Percentiles rank a stretch among this genome's conserved stretches.
Conservation (phyloP, 495 filamentous ascomycete genomes). For the Filosporella fistucella region DNA sequence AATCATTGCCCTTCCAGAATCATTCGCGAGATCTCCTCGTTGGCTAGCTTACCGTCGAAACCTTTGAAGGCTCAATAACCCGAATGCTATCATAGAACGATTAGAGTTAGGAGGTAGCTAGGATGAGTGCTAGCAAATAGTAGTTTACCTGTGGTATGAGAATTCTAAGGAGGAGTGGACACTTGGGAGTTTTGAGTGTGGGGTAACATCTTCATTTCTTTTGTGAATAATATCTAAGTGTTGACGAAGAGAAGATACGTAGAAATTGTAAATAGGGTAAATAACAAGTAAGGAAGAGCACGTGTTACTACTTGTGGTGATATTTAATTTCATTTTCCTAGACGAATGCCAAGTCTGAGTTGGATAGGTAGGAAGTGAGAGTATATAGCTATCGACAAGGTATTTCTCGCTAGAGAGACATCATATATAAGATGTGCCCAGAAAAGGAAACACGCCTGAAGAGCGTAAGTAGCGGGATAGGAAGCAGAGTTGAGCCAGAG, state of each 20-base stretch:
- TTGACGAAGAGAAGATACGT: no score
- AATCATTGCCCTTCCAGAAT: conserved; percentile 32
- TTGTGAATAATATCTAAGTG: no score
- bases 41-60: conserved; percentile 25
- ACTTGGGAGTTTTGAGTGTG: background rate
- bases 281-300: background rate
- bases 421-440: conserved; percentile 28
- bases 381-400: conserved; percentile 26
- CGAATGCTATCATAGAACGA: conserved; percentile 27
- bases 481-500: no score
- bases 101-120: conserved; percentile 29
- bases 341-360: conserved; percentile 1
- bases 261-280: background rate
- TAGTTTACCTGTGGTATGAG: background rate
- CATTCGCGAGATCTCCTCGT: conserved; percentile 29
- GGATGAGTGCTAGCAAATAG: conserved; percentile 16
- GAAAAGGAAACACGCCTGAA: conserved; percentile 24
- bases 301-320: background rate
- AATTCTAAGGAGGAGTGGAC: no score
- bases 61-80: conserved; percentile 27
- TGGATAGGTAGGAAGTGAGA: conserved; percentile 12
- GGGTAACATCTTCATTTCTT: background rate
- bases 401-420: conserved; percentile 32
- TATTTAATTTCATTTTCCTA: conserved; percentile 3
- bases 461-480: no score